Percentiles rank a stretch among this genome's conserved stretches.
phyloP scores from a whole-genome alignment of 139 green algal species.

The Picochlorum costavermella region DNA sequence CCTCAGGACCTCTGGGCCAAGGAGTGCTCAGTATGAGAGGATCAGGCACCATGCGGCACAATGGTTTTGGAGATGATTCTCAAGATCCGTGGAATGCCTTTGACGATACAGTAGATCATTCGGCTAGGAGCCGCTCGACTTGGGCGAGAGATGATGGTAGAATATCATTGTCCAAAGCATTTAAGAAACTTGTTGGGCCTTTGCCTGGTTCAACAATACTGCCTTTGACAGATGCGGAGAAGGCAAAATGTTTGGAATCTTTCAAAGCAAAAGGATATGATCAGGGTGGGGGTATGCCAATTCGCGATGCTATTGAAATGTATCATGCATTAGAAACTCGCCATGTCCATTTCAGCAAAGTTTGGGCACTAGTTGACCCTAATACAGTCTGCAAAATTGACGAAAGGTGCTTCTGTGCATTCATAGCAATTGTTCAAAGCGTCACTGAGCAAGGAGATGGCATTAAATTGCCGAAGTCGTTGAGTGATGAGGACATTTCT shows the following conservation, averaged over 20 bases:
- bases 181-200: background rate
- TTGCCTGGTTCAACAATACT: background rate
- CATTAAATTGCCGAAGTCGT: background rate
- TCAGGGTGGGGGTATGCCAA: background rate
- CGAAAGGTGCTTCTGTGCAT: background rate
- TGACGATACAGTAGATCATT: background rate
- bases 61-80: background rate
- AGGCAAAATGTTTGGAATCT: background rate
- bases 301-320: slow-evolving; percentile 3
- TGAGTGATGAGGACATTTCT: background rate
- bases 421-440: background rate
- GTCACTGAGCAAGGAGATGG: background rate
- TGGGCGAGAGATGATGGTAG: background rate
- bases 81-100: background rate
- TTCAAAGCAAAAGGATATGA: slow-evolving; percentile 4
- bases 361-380: background rate
- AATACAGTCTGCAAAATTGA: background rate
- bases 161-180: background rate
- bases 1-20: background rate
- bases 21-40: background rate
- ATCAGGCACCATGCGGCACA: background rate
- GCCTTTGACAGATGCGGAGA: background rate
- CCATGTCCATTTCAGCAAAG: slow-evolving; percentile 5
- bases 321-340: background rate
- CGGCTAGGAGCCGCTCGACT: background rate